A percentile compares a stretch with the other conserved stretches of the same genome.
Conservation (phyloP, 352 stramenopile species). For the Globisporangium apiculatum region DNA sequence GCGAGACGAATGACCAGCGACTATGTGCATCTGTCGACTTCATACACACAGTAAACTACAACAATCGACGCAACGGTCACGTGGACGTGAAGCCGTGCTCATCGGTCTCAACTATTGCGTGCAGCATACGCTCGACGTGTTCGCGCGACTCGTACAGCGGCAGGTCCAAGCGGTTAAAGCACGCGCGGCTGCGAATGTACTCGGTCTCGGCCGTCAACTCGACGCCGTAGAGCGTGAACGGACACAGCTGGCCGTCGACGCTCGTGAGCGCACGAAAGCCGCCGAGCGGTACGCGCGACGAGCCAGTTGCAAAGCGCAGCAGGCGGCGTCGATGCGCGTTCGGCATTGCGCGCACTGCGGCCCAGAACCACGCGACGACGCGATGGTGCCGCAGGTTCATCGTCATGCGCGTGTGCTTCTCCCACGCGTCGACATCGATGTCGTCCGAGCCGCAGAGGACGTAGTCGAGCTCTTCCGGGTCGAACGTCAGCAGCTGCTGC, state of each 20-base stretch:
- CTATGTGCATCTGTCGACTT: no score
- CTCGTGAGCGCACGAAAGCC: slow-evolving; percentile 67
- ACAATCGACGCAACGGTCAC: no score
- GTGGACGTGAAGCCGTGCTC: background rate
- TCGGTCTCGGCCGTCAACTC: background rate
- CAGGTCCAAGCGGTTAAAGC: slow-evolving; percentile 72
- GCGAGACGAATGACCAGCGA: no score
- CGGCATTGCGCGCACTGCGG: slow-evolving; percentile 85
- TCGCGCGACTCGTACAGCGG: slow-evolving; percentile 37
- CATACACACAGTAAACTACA: no score
- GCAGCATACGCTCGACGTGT: background rate
- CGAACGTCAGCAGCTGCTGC: no score
- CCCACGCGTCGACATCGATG: no score
- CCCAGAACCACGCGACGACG: slow-evolving; percentile 39
- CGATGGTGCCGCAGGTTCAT: no score
- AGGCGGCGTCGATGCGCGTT: slow-evolving; percentile 64
- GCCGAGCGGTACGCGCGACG: slow-evolving; percentile 64
- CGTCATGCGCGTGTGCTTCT: no score
- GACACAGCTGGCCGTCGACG: slow-evolving; percentile 67
- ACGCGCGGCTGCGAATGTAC: slow-evolving; percentile 21
- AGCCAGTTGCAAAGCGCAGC: slow-evolving; percentile 75
- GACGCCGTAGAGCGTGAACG: slow-evolving; percentile 24
- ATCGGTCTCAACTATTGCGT: background rate
- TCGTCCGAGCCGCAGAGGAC: no score
- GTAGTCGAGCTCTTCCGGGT: no score